A percentile compares a stretch with the other conserved stretches of the same genome.
phyloP scores from a whole-genome alignment of 1,284 basidiomycete species.

The Ceratobasidium sp. region DNA sequence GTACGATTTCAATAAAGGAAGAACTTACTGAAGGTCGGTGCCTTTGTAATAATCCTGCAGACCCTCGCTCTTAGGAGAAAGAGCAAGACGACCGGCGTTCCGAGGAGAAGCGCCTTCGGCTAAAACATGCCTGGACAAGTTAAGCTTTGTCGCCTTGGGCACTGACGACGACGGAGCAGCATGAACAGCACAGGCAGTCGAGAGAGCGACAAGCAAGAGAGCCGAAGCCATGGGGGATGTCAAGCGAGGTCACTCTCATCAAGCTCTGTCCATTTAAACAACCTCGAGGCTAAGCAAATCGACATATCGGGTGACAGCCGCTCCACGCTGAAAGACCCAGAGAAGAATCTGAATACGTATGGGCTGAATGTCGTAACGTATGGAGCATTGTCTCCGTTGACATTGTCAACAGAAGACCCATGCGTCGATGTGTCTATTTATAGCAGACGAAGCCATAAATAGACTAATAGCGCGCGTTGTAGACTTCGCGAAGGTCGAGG shows the following conservation, averaged over 20 bases:
- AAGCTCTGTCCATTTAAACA: too few relatives aligned
- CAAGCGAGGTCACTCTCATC: neutral
- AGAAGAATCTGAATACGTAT: neutral
- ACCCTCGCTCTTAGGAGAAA: conserved; percentile 54
- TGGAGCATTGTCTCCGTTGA: neutral
- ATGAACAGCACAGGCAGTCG: neutral
- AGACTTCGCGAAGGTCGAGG: neutral
- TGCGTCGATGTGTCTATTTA: neutral
- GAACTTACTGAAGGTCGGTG: conserved; percentile 21
- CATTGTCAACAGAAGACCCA: neutral
- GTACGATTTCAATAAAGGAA: neutral
- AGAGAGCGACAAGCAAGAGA: conserved; percentile 9
- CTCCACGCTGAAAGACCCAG: neutral
- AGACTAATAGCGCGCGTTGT: neutral
- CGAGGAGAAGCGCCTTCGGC: neutral
- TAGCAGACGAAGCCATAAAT: neutral
- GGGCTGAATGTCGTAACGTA: neutral
- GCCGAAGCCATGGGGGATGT: neutral
- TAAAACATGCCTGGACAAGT: conserved; percentile 14
- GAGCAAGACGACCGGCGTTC: conserved; percentile 43
- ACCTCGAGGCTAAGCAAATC: too few relatives aligned
- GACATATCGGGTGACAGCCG: neutral
- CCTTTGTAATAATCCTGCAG: conserved; percentile 47
- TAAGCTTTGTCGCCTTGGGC: conserved; percentile 2
- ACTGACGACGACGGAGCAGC: neutral